phyloP scores from a whole-genome alignment of 768 basidiomycete species.

The Boletus rufocinnamomeus region DNA sequence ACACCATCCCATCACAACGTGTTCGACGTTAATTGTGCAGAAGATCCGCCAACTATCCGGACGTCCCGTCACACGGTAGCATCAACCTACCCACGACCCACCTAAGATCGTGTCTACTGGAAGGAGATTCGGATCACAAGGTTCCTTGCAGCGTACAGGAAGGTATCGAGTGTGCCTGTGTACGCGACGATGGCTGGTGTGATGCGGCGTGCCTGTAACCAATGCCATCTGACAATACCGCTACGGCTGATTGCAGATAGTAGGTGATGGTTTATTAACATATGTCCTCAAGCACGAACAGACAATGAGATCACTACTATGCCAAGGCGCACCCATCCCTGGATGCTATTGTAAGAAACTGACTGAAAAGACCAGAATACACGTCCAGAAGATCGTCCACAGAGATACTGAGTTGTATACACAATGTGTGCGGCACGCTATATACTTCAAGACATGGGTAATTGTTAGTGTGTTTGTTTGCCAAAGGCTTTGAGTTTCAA shows the following conservation, averaged over 20 bases:
- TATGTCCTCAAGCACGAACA: background rate
- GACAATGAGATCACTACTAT: background rate
- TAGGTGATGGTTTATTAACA: background rate
- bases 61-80: background rate
- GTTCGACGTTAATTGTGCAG: background rate
- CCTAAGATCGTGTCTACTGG: background rate
- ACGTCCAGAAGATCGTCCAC: background rate
- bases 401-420: background rate
- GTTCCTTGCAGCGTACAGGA: background rate
- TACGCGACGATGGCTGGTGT: background rate
- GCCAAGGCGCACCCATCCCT: no score
- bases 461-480: slow-evolving; percentile 16
- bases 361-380: background rate
- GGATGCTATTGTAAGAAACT: background rate
- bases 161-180: background rate
- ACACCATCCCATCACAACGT: slow-evolving; percentile 12
- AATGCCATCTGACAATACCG: background rate
- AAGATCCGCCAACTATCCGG: background rate
- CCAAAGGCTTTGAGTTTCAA: slow-evolving; percentile 25
- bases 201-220: background rate
- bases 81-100: background rate
- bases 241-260: background rate
- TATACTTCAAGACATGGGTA: no score
- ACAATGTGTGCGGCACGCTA: background rate
- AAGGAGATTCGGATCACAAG: background rate